phyloP scores from a whole-genome alignment of 352 stramenopile genomes.

The Globisporangium barbulae region DNA sequence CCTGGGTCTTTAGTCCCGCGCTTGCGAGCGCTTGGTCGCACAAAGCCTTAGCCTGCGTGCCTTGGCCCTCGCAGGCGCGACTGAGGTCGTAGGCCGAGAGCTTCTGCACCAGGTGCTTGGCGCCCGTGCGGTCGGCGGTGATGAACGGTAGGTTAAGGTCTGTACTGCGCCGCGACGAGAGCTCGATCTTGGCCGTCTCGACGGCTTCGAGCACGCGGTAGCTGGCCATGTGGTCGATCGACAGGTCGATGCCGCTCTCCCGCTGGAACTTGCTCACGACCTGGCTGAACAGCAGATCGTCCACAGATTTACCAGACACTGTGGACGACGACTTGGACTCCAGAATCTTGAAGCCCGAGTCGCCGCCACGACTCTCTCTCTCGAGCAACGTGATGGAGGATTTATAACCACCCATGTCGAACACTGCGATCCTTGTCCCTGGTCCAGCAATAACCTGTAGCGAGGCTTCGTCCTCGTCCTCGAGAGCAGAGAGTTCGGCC shows the following conservation, averaged over 20 bases:
- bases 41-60: slow-evolving; percentile 29
- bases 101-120: slow-evolving; percentile 70
- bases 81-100: slow-evolving; percentile 52
- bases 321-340: slow-evolving; percentile 28
- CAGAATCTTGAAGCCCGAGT: slow-evolving; percentile 34
- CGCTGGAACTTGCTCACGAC: slow-evolving; percentile 55
- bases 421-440: slow-evolving; percentile 40
- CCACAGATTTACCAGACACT: slow-evolving; percentile 44
- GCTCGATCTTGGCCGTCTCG: slow-evolving; percentile 67
- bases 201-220: slow-evolving; percentile 68
- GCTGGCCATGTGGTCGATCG: slow-evolving; percentile 64
- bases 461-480: slow-evolving; percentile 21
- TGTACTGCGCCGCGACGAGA: slow-evolving; percentile 47
- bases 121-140: slow-evolving; percentile 59
- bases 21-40: slow-evolving; percentile 33
- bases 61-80: slow-evolving; percentile 37
- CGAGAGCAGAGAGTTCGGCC: slow-evolving; percentile 31
- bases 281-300: slow-evolving; percentile 45
- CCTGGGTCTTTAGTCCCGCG: slow-evolving; percentile 31
- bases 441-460: slow-evolving; percentile 4
- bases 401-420: slow-evolving; percentile 67
- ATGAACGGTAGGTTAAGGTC: slow-evolving; percentile 80
- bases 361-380: slow-evolving; percentile 9
- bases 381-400: slow-evolving; percentile 54
- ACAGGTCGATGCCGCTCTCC: slow-evolving; percentile 61